phyloP scores from a whole-genome alignment of 2,329 filamentous ascomycete genomes.

The Xylaria digitata region DNA sequence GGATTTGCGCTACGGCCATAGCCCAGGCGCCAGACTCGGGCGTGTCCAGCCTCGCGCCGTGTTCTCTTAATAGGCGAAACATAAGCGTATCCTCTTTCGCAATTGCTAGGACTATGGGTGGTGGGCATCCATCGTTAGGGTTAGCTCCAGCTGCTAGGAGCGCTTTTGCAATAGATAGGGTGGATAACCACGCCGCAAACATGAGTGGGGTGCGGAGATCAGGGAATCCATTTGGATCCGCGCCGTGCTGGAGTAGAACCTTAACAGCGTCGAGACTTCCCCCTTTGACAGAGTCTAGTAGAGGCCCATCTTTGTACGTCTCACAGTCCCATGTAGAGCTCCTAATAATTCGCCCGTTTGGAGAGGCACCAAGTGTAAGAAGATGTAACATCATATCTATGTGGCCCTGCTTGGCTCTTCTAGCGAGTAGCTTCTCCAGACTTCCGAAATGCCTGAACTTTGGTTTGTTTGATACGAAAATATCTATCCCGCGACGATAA shows the following conservation, averaged over 20 bases:
- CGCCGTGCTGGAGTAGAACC: conserved; percentile 1
- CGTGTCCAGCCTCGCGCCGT: conserved; percentile 35
- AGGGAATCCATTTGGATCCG: neutral
- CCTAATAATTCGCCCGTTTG: no score
- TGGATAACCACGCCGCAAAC: neutral
- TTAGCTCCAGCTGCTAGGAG: neutral
- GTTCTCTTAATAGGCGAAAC: conserved; percentile 31
- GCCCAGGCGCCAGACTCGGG: conserved; percentile 38
- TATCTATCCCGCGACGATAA: no score
- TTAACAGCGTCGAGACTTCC: neutral
- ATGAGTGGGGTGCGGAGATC: neutral
- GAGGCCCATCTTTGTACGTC: no score
- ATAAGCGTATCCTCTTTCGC: conserved; percentile 17
- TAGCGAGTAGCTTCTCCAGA: no score
- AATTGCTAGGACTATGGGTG: conserved; percentile 4
- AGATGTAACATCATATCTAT: no score
- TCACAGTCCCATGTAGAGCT: no score
- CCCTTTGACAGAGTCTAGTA: no score
- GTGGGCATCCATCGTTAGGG: neutral
- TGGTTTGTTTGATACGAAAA: no score
- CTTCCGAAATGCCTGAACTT: no score
- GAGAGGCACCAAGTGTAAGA: no score
- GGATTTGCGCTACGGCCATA: conserved; percentile 30
- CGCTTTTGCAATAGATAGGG: neutral
- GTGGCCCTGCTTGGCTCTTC: no score